Evolutionary conservation across 1,284 basidiomycete species (phyloP).

Genomic region (Coniferiporia weirii): DNA sequence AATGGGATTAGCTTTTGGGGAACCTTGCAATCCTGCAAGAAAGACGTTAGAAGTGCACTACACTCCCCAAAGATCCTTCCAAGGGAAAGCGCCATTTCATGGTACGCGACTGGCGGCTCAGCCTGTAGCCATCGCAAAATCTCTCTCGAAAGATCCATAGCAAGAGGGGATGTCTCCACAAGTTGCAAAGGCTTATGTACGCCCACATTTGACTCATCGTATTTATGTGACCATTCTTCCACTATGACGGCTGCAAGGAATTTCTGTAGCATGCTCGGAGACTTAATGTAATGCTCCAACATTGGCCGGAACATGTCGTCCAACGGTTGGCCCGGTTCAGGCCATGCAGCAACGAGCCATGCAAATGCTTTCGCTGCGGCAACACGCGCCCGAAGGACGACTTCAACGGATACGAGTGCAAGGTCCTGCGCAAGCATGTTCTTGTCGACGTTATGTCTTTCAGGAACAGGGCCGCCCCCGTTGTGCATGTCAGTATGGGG

Average conservation of each 20-base stretch:
- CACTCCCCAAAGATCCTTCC: conserved; percentile 81
- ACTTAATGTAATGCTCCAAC: conserved; percentile 76
- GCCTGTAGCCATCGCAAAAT: conserved; percentile 73
- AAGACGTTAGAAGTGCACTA: conserved; percentile 72
- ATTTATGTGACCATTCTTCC: conserved; percentile 88
- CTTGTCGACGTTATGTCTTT: conserved; percentile 94
- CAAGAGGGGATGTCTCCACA: conserved; percentile 37
- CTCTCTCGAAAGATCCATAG: conserved; percentile 58
- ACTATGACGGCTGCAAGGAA: conserved; percentile 81
- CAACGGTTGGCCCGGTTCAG: conserved; percentile 26
- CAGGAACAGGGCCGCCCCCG: conserved; percentile 37
- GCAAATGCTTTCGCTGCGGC: conserved; percentile 81
- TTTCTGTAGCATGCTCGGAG: conserved; percentile 88
- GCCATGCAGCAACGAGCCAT: conserved; percentile 65
- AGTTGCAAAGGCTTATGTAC: conserved; percentile 14
- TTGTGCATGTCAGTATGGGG: conserved; percentile 46
- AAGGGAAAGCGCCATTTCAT: conserved; percentile 87
- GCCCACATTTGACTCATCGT: conserved; percentile 27
- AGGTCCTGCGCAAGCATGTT: conserved; percentile 92
- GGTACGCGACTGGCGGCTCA: conserved; percentile 75
- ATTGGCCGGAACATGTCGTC: conserved; percentile 66
- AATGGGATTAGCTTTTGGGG: conserved; percentile 75
- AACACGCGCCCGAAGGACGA: conserved; percentile 79
- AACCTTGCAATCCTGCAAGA: conserved; percentile 83
- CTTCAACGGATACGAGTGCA: conserved; percentile 75